These are phyloP conservation scores for Gracilaria vermiculophylla DNA, from an alignment of 23 red algal species.

Conservation along the genomic window DNA sequence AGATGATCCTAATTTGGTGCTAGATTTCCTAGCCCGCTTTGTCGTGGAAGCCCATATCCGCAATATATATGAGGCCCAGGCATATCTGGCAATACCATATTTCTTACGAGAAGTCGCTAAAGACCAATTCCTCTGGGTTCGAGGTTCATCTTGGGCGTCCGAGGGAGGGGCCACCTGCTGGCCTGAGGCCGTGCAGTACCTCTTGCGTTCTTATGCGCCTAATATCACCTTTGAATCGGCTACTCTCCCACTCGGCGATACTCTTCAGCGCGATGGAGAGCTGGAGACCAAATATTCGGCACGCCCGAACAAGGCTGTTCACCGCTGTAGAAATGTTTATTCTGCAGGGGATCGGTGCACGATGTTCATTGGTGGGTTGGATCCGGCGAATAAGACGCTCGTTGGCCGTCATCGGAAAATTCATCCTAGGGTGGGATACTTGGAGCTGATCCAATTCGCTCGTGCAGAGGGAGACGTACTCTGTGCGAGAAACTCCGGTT, in stretches of 20 bases:
- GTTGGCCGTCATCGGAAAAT: not conserved
- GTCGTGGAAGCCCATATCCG: not conserved
- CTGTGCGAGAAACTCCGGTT: not conserved
- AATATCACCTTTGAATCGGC: not conserved
- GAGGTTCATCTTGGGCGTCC: not conserved
- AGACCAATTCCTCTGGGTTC: not conserved
- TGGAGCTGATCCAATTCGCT: not conserved
- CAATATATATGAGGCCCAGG: not conserved
- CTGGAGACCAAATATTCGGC: not conserved
- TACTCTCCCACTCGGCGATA: not conserved
- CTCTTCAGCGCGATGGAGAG: not conserved
- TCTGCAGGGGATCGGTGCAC: no score
- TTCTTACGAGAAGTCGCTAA: not conserved
- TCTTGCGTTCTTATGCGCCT: no score
- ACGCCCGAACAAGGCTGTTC: not conserved
- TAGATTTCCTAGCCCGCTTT: not conserved
- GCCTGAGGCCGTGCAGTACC: not conserved
- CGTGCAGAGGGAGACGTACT: not conserved
- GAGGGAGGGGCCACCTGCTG: not conserved
- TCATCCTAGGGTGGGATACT: not conserved
- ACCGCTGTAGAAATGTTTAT: no score
- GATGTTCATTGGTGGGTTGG: not conserved
- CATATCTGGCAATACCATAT: not conserved
- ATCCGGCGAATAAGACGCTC: not conserved
- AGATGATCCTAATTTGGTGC: not conserved